These are phyloP conservation scores for Monilinia polystroma DNA, from an alignment of 2,329 filamentous ascomycete species.

Conservation along the genomic window DNA sequence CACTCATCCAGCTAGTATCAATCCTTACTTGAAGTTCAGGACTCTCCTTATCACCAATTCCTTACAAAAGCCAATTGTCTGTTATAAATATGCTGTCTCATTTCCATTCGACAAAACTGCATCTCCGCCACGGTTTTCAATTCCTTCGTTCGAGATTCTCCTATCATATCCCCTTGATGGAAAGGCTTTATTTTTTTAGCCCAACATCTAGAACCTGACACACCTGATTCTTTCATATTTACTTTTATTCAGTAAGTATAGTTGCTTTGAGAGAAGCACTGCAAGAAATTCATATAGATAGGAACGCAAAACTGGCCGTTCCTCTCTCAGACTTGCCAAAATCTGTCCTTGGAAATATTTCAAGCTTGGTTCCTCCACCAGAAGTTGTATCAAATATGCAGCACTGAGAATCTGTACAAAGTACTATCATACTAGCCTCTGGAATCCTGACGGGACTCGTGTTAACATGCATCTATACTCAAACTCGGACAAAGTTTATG, in stretches of 20 bases:
- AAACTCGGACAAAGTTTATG: not conserved
- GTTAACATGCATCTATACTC: not conserved
- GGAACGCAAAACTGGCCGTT: not conserved
- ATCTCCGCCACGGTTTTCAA: too few species aligned
- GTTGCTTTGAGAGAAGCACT: not conserved
- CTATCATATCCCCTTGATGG: too few species aligned
- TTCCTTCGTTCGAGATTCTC: too few species aligned
- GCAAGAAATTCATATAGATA: not conserved
- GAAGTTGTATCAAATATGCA: not conserved
- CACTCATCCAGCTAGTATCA: too few species aligned
- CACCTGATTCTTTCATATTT: too few species aligned
- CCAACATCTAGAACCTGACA: too few species aligned
- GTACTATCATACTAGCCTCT: not conserved
- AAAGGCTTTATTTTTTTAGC: too few species aligned
- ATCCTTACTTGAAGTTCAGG: too few species aligned
- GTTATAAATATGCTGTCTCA: too few species aligned
- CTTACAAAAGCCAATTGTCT: too few species aligned
- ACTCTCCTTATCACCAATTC: too few species aligned
- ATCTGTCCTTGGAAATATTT: not conserved
- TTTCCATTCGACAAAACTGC: too few species aligned
- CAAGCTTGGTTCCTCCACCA: not conserved
- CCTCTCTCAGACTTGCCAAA: not conserved
- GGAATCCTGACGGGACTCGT: not conserved
- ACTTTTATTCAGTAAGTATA: not conserved
- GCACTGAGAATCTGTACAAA: not conserved